Evolutionary conservation across 106 monocot genomes (phyloP), one percentile per base, ranked within the genome.

Genomic region (Allium sativum): DNA sequence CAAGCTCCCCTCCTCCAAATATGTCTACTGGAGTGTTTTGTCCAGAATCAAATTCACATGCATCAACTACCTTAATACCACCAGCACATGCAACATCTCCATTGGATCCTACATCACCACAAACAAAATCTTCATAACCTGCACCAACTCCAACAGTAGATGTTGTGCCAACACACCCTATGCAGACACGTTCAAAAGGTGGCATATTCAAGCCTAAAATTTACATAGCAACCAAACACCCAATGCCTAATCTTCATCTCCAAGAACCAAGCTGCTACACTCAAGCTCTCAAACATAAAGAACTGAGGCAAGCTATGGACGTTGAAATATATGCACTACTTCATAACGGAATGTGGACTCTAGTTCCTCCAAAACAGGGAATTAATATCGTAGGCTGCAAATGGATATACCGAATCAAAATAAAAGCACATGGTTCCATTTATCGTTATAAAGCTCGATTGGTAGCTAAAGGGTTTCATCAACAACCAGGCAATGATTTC

Each of bases 381-480:
- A 7, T 9, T 9, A 48, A 48, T 20, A 31, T 52, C 17, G 51
- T 64, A 2, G 64, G 65, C 1, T 65, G 65, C 14, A 65, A 65
- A 53, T 52, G 14, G 21, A 10, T 65, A 3, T 65, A 18, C 12
- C 0, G n/a, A 5, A 14, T 65, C 19, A 65, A 52, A 14, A 31
- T 50, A 0, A 4, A 52, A 9, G 2, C 22, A 6, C 52, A 65
- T 65, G 31, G 52, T 15, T 31, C 52, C 10, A n/a, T n/a, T n/a
- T n/a, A n/a, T n/a, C n/a, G n/a, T n/a, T n/a, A n/a, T n/a, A 52
- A 65, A n/a, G 52, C 65, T 14, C 51, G 40, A 22, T 53, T 65
- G 6, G 51, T 65, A 0, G 65, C 65, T 16, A 65, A 65, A 40
- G 65, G 65, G 4, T 65, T 53, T 40, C 65, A 65, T 19, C 65